phyloP scores from a whole-genome alignment of 345 rosid genomes.

The Zanthoxylum bungeanum region DNA sequence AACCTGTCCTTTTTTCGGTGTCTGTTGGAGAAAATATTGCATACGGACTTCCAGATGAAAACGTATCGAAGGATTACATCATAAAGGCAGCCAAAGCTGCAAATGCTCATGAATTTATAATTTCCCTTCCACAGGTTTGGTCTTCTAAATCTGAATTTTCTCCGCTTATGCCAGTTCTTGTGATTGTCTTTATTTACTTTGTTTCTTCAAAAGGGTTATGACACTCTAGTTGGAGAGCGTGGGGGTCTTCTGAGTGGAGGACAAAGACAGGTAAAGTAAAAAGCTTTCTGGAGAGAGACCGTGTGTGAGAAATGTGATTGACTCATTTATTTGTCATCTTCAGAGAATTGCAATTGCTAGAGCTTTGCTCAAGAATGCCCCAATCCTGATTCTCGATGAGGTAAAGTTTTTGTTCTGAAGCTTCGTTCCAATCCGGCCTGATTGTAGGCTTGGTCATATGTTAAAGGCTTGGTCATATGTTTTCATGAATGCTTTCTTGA shows the following conservation, averaged over 20 bases:
- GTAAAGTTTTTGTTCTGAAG: slow-evolving; percentile 28
- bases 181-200: not conserved
- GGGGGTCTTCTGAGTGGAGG: slow-evolving; percentile 96
- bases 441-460: not conserved
- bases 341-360: slow-evolving; percentile 96
- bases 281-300: not conserved
- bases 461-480: not conserved
- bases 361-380: slow-evolving; percentile 84
- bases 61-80: slow-evolving; percentile 82
- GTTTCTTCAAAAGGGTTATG: slow-evolving; percentile 67
- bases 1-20: slow-evolving; percentile 87
- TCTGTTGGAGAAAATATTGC: slow-evolving; percentile 97
- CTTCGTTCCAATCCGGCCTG: slow-evolving; percentile 1
- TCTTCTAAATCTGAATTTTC: slow-evolving; percentile 6
- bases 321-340: slow-evolving; percentile 19
- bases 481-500: not conserved
- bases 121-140: slow-evolving; percentile 87
- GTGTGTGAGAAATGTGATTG: slow-evolving; percentile 5
- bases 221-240: slow-evolving; percentile 86
- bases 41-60: slow-evolving; percentile 91
- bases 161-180: slow-evolving; percentile 13
- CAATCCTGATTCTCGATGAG: slow-evolving; percentile 85
- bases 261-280: slow-evolving; percentile 71
- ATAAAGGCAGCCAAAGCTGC: slow-evolving; percentile 95
- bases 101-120: slow-evolving; percentile 93